phyloP scores from a whole-genome alignment of 805 yeast species.

The Wickerhamiella dianesei region DNA sequence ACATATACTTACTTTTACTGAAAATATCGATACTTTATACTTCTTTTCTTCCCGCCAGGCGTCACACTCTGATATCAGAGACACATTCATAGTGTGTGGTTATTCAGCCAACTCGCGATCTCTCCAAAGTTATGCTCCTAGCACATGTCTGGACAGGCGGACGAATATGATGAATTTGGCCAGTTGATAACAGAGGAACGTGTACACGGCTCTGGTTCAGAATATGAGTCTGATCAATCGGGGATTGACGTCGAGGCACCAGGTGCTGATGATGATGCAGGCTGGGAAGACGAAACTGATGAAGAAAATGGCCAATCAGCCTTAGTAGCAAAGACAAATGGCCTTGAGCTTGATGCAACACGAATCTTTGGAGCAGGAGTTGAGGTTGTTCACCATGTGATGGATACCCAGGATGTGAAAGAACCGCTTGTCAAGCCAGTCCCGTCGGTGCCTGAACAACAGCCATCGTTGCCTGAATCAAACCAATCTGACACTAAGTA shows the following conservation, averaged over 20 bases:
- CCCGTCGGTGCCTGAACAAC: conserved; percentile 21
- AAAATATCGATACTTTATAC: too few species aligned
- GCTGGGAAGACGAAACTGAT: conserved; percentile 9
- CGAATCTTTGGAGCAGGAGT: conserved; percentile 42
- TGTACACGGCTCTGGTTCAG: conserved; percentile 9
- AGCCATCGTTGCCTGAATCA: neutral
- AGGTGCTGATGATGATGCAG: conserved; percentile 9
- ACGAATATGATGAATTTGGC: conserved; percentile 22
- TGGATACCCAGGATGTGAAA: conserved; percentile 37
- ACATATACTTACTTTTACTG: too few species aligned
- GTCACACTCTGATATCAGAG: too few species aligned
- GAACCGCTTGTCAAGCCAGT: conserved; percentile 50
- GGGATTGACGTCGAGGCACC: neutral
- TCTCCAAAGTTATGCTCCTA: too few species aligned
- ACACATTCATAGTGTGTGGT: too few species aligned
- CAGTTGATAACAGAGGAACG: conserved; percentile 22
- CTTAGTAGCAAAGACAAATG: conserved; percentile 17
- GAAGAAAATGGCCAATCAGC: neutral
- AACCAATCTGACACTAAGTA: conserved; percentile 40
- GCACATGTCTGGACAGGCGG: neutral
- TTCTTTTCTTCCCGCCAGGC: too few species aligned
- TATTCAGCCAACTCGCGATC: too few species aligned
- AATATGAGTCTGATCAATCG: conserved; percentile 13
- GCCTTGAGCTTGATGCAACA: conserved; percentile 26
- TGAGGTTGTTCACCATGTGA: conserved; percentile 46